phyloP scores from a whole-genome alignment of 2,329 filamentous ascomycete genomes.

The Penicillium thymicola region DNA sequence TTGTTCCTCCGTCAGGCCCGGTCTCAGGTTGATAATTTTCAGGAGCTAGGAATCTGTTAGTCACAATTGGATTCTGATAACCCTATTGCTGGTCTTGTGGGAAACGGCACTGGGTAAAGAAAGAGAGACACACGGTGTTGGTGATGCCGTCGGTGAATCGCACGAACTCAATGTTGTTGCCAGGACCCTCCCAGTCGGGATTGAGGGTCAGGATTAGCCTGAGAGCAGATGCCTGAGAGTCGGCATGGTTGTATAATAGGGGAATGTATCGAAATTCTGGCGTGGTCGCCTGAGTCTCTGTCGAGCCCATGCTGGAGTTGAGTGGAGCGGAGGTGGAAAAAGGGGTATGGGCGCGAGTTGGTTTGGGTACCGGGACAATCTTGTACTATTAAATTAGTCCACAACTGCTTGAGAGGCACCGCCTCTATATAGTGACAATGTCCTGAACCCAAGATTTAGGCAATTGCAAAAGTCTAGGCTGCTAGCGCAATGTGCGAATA shows the following conservation, averaged over 20 bases:
- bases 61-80: not conserved
- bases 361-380: not conserved
- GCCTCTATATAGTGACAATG: not conserved
- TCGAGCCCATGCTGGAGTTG: conserved; percentile 27
- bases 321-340: not conserved
- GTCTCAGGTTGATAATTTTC: conserved; percentile 50
- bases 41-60: conserved; percentile 41
- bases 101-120: conserved; percentile 4
- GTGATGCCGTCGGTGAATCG: conserved; percentile 98
- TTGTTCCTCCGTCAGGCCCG: conserved; percentile 69
- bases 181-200: conserved; percentile 74
- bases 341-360: conserved; percentile 5
- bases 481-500: not conserved
- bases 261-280: conserved; percentile 57
- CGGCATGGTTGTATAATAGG: conserved; percentile 71
- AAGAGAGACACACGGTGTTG: conserved; percentile 65
- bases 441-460: not conserved
- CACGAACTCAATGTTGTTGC: conserved; percentile 75
- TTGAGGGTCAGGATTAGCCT: conserved; percentile 74
- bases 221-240: conserved; percentile 75
- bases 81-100: not conserved
- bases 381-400: conserved; percentile 4
- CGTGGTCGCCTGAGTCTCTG: conserved; percentile 15
- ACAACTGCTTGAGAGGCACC: not conserved
- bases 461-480: not conserved